phyloP scores from a whole-genome alignment of 805 yeast species.

The Candida verbasci region DNA sequence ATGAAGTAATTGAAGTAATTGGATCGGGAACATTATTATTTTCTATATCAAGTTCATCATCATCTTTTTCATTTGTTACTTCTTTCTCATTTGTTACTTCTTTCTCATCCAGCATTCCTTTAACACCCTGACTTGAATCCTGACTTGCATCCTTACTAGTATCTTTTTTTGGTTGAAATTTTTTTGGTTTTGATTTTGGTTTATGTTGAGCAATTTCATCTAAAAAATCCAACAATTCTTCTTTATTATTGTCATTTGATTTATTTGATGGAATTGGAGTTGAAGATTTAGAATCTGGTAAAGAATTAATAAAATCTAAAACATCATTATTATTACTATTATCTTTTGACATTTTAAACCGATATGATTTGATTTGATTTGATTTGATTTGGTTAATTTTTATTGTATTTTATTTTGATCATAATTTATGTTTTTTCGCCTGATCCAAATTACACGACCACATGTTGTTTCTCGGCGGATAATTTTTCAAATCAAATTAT shows the following conservation, averaged over 20 bases:
- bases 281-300: slow-evolving; percentile 55
- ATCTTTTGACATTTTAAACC: too few relatives aligned
- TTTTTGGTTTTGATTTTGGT: slow-evolving; percentile 45
- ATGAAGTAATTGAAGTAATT: slow-evolving; percentile 57
- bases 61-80: slow-evolving; percentile 16
- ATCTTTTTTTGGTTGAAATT: slow-evolving; percentile 29
- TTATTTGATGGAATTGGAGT: slow-evolving; percentile 24
- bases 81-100: slow-evolving; percentile 11
- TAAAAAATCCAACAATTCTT: slow-evolving; percentile 51
- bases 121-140: too few relatives aligned
- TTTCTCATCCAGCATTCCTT: not conserved
- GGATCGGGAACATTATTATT: slow-evolving; percentile 28
- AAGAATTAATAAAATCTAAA: slow-evolving; percentile 71
- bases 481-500: too few relatives aligned
- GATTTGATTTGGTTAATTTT: too few relatives aligned
- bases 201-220: slow-evolving; percentile 72
- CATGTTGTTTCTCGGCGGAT: too few relatives aligned
- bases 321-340: slow-evolving; percentile 43
- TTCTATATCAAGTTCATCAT: slow-evolving; percentile 2
- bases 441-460: too few relatives aligned
- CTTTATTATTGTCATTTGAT: slow-evolving; percentile 35
- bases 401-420: too few relatives aligned
- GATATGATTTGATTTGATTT: too few relatives aligned
- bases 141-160: too few relatives aligned
- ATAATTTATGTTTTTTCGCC: too few relatives aligned